phyloP scores from a whole-genome alignment of 1,284 basidiomycete genomes.

The Heterobasidion annosum region DNA sequence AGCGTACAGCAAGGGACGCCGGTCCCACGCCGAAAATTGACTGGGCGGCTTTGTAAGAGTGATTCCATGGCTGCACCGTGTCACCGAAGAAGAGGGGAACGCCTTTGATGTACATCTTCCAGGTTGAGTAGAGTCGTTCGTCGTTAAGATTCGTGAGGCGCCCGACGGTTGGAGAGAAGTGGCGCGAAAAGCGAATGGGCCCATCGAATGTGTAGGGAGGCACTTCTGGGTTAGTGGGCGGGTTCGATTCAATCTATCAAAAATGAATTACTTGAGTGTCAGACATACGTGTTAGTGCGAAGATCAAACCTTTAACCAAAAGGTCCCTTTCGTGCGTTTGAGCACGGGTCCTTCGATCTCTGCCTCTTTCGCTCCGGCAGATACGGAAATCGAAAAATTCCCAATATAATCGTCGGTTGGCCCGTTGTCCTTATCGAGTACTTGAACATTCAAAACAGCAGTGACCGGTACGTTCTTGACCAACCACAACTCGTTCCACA shows the following conservation, averaged over 20 bases:
- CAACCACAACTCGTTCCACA: conserved; percentile 69
- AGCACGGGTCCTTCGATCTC: conserved; percentile 45
- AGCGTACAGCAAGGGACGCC: conserved; percentile 49
- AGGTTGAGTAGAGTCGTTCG: conserved; percentile 66
- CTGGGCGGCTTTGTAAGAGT: conserved; percentile 56
- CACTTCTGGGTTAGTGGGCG: conserved; percentile 26
- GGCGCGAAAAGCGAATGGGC: conserved; percentile 60
- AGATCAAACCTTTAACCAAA: conserved; percentile 53
- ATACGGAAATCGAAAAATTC: conserved; percentile 43
- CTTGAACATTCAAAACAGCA: conserved; percentile 46
- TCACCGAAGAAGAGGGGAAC: conserved; percentile 52
- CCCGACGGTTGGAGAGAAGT: conserved; percentile 62
- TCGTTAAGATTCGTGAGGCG: conserved; percentile 50
- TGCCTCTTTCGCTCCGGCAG: conserved; percentile 49
- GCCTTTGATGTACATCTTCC: conserved; percentile 66
- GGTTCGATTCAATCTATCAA: conserved; percentile 30
- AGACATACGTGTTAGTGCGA: background rate
- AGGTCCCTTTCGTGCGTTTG: conserved; percentile 43
- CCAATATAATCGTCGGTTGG: conserved; percentile 59
- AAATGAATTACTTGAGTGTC: conserved; percentile 1
- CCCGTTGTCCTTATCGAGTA: conserved; percentile 61
- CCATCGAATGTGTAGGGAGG: conserved; percentile 61
- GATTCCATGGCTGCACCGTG: conserved; percentile 57
- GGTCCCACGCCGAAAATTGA: conserved; percentile 55
- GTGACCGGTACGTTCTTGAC: conserved; percentile 60